Percentiles rank a stretch among this genome's conserved stretches.
phyloP scores from a whole-genome alignment of 768 basidiomycete species.

The Hemileccinum rubropunctum region DNA sequence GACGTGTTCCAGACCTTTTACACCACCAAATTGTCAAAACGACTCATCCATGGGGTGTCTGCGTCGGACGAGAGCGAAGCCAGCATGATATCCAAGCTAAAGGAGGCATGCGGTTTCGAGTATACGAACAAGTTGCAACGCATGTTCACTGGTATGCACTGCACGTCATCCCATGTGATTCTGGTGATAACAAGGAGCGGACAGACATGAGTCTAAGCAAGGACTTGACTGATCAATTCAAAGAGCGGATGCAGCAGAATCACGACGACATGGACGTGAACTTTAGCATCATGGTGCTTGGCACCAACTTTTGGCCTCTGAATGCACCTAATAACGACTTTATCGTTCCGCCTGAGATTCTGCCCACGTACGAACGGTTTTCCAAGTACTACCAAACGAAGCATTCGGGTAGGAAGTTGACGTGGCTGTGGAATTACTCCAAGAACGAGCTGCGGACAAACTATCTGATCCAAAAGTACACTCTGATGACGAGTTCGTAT shows the following conservation, averaged over 20 bases:
- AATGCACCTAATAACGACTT: conserved; percentile 82
- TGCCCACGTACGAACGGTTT: conserved; percentile 88
- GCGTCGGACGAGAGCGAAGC: conserved; percentile 96
- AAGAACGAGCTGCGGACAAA: conserved; percentile 96
- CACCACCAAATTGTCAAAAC: conserved; percentile 88
- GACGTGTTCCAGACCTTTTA: conserved; percentile 99
- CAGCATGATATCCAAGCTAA: conserved; percentile 97
- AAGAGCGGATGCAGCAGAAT: conserved; percentile 85
- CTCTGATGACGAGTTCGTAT: conserved; percentile 91
- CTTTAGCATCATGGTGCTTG: conserved; percentile 91
- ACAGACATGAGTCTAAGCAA: conserved; percentile 93
- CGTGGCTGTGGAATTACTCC: conserved; percentile 98
- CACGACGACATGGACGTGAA: conserved; percentile 86
- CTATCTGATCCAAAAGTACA: conserved; percentile 92
- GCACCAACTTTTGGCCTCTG: conserved; percentile 95
- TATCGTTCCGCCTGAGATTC: conserved; percentile 83
- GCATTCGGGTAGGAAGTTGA: conserved; percentile 91
- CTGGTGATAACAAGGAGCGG: conserved; percentile 2
- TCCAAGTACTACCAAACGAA: conserved; percentile 90
- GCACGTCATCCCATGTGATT: not conserved
- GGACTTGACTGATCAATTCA: conserved; percentile 93
- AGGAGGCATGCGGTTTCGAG: conserved; percentile 95
- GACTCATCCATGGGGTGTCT: conserved; percentile 86
- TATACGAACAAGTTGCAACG: conserved; percentile 94
- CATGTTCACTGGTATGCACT: conserved; percentile 84